Evolutionary conservation across 345 rosid genomes (phyloP).

Genomic region (Hevea brasiliensis): DNA sequence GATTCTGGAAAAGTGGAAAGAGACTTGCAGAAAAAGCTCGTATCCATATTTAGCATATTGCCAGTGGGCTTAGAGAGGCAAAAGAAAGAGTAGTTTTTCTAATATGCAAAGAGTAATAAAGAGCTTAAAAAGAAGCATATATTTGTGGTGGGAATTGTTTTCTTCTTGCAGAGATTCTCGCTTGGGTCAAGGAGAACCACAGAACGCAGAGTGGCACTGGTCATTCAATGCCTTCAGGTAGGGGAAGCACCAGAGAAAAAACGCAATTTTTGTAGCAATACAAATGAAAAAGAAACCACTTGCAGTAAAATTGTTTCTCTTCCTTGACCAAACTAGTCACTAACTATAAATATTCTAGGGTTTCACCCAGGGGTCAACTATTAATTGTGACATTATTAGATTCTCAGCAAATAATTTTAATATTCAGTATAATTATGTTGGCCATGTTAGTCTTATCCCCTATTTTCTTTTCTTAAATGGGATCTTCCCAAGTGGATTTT

Average conservation of each 20-base stretch:
- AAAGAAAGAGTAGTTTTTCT: background rate
- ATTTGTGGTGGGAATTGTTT: conserved; percentile 9
- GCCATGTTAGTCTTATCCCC: background rate
- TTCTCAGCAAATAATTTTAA: too few species aligned
- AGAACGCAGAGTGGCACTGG: conserved; percentile 20
- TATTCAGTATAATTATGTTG: too few species aligned
- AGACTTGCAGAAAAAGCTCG: conserved; percentile 20
- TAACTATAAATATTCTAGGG: background rate
- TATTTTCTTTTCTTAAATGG: background rate
- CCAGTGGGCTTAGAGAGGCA: conserved; percentile 13
- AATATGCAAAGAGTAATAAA: too few species aligned
- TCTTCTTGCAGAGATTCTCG: conserved; percentile 20
- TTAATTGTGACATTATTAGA: background rate
- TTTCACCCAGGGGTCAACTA: background rate
- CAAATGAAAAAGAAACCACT: conserved; percentile 11
- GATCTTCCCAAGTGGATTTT: background rate
- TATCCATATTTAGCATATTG: conserved; percentile 29
- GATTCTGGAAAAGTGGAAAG: conserved; percentile 22
- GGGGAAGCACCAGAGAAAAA: background rate
- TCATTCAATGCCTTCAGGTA: conserved; percentile 8
- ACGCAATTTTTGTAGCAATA: background rate
- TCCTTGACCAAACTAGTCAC: background rate
- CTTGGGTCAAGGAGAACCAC: conserved; percentile 17
- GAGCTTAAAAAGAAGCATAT: background rate
- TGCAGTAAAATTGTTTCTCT: background rate